These are phyloP conservation scores for Nelumbo lutea DNA, from an alignment of 164 flowering plant genomes.

Conservation along the genomic window DNA sequence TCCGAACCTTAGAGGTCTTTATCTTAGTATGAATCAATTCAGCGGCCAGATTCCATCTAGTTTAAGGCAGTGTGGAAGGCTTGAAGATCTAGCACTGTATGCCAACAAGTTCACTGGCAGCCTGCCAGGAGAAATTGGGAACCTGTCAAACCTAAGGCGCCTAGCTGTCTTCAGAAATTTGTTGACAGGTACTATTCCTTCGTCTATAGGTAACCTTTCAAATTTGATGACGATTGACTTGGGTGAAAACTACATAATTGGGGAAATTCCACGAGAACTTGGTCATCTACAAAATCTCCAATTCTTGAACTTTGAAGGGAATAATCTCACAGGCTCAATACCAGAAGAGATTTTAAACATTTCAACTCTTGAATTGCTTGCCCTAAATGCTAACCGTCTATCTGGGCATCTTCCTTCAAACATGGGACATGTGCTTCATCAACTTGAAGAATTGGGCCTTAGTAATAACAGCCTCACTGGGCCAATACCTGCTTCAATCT, in stretches of 20 bases:
- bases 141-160: background rate
- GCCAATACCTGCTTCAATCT: too few relatives aligned
- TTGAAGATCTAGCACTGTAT: background rate
- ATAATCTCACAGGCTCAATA: background rate
- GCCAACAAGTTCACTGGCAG: conserved; percentile 14
- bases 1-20: too few relatives aligned
- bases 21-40: too few relatives aligned
- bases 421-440: background rate
- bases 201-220: background rate
- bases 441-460: background rate
- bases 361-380: background rate
- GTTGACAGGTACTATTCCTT: too few relatives aligned
- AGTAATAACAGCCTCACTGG: background rate
- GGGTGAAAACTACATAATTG: background rate
- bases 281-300: background rate
- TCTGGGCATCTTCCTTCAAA: background rate
- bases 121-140: background rate
- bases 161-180: too few relatives aligned
- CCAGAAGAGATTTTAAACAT: background rate
- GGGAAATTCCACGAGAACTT: background rate
- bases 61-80: background rate
- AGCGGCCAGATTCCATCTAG: conserved; percentile 1
- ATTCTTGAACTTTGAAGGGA: background rate
- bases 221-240: background rate
- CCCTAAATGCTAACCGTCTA: background rate